Base-by-base conservation (phyloP, 305 asterid genomes). In the Solanum aculeatissimum region DNA sequence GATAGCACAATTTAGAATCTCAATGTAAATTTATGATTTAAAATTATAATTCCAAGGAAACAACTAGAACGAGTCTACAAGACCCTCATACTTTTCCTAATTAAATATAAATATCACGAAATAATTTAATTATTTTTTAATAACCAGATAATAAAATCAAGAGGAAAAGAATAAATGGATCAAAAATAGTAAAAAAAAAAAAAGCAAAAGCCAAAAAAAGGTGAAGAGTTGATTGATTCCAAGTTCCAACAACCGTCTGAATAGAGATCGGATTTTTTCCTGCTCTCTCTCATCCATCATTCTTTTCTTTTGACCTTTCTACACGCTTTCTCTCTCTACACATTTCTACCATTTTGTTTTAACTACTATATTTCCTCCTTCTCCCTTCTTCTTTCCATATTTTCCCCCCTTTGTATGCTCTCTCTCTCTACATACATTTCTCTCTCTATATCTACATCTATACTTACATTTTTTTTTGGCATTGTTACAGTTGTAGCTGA, bases 201-300 rank as follows among this genome's bases (percentile, higher is more conserved):
- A 10, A 40, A 51, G 15, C n/a, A 38, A 35, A n/a, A 4, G 1
- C 40, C 4, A 49, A 18, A 27, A 82, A 70, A 29, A n/a, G 12
- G 60, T 32, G 3, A 38, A 19, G 81, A 43, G 89, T 84, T 83
- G 90, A 88, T 60, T 27, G 65, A 70, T 88, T 88, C 88, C 84
- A 85, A 83, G 75, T 88, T 88, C 88, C 84, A 85, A 83, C 90
- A 84, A 86, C 86, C 89, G 85, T 77, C 80, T 65, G 81, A 84
- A 72, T 32, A 16, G 53, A 72, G 82, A 45, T 21, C 29, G 85
- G 75, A 63, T 45, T 60, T 9, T 71, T 81, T 53, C 42, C 83
- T 57, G 71, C 83, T 68, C 57, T 86, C 83, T 60, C 63, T 68
- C 69, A 75, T 60, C 68, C 85, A 66, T 84, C 32, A 23, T 81